Evolutionary conservation across 345 rosid species (phyloP).

Genomic region (Linum lewisii): DNA sequence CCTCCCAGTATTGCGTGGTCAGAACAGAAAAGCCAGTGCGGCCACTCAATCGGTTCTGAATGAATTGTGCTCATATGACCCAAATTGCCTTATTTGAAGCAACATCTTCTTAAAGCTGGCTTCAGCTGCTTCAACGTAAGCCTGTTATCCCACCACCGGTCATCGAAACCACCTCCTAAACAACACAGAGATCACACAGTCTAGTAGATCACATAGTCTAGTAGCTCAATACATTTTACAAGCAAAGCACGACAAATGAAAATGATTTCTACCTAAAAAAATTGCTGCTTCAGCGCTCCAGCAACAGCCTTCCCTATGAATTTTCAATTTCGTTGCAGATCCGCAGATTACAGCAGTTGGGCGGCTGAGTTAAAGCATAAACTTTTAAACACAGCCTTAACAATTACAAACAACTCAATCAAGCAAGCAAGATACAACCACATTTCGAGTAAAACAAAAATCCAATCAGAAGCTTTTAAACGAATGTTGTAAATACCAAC

Average conservation of each 20-base stretch:
- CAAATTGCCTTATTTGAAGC: slow-evolving; percentile 90
- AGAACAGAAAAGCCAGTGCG: slow-evolving; percentile 45
- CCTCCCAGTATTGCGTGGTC: slow-evolving; percentile 99
- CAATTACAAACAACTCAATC: neutral
- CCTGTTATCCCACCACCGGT: slow-evolving; percentile 21
- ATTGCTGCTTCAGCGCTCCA: slow-evolving; percentile 26
- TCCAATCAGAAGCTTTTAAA: too few species aligned
- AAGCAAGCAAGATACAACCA: too few species aligned
- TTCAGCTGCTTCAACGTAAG: slow-evolving; percentile 73
- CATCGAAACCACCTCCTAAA: neutral
- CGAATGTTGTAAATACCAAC: too few species aligned
- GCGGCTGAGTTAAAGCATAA: slow-evolving; percentile 39
- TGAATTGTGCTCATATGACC: slow-evolving; percentile 48
- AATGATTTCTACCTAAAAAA: slow-evolving; percentile 45
- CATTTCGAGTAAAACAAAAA: too few species aligned
- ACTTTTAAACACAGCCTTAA: neutral
- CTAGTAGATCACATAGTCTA: neutral
- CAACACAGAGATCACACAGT: neutral
- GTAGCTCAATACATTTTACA: neutral
- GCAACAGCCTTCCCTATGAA: slow-evolving; percentile 38
- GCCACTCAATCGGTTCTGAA: slow-evolving; percentile 36
- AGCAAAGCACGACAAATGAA: neutral
- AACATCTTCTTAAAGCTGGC: slow-evolving; percentile 75
- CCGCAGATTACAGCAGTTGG: slow-evolving; percentile 91
- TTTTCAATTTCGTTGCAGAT: slow-evolving; percentile 70